phyloP scores from a whole-genome alignment of 1,284 basidiomycete species.

The Entoloma clypeatum region DNA sequence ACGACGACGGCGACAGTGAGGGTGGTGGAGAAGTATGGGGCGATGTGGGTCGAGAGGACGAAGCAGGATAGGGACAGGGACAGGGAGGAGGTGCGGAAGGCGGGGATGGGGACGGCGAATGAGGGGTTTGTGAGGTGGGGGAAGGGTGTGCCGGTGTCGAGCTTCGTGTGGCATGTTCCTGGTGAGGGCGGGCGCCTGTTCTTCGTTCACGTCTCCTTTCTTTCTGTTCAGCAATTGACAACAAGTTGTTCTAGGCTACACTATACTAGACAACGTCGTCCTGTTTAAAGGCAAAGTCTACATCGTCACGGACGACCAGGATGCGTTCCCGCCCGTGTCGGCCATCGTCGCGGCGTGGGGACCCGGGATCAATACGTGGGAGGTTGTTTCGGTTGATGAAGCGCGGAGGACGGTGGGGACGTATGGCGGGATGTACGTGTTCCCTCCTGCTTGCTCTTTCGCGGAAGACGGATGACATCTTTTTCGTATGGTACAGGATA shows the following conservation, averaged over 20 bases:
- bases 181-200: conserved; percentile 39
- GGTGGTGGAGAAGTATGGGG: conserved; percentile 36
- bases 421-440: conserved; percentile 52
- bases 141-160: conserved; percentile 47
- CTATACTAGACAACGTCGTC: conserved; percentile 74
- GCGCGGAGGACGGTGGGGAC: conserved; percentile 49
- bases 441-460: conserved; percentile 1
- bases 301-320: conserved; percentile 56
- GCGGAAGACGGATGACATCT: not conserved
- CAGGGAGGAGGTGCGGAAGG: conserved; percentile 35
- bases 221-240: conserved; percentile 6
- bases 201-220: conserved; percentile 8
- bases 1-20: conserved; percentile 49
- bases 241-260: conserved; percentile 55
- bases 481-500: conserved; percentile 35
- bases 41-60: conserved; percentile 34
- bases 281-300: conserved; percentile 66
- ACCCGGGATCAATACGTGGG: conserved; percentile 62
- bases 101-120: conserved; percentile 44
- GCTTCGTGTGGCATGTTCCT: conserved; percentile 53
- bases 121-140: conserved; percentile 53
- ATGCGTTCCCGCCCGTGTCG: conserved; percentile 45
- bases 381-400: conserved; percentile 51
- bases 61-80: conserved; percentile 24
- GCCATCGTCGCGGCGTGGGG: conserved; percentile 47